Percentiles rank a stretch among this genome's conserved stretches.
Evolutionary conservation across 2,329 filamentous ascomycete genomes (phyloP).

Genomic region (Tolypocladium sp.): DNA sequence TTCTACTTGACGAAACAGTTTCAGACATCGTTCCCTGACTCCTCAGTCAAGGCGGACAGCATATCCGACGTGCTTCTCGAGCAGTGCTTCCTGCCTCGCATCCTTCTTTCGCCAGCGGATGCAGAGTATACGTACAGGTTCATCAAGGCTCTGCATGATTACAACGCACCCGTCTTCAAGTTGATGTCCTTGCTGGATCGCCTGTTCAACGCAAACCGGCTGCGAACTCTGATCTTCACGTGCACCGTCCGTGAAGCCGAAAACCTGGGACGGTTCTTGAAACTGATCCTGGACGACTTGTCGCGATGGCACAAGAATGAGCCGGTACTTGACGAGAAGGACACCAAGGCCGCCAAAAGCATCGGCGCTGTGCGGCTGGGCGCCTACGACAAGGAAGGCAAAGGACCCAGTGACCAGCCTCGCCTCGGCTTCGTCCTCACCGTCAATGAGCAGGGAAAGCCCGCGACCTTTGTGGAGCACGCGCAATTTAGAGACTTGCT

Average conservation of each 20-base stretch:
- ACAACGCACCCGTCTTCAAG: constrained; percentile 77
- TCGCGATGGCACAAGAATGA: constrained; percentile 76
- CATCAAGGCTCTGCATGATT: constrained; percentile 78
- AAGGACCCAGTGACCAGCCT: constrained; percentile 34
- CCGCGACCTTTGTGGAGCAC: constrained; percentile 66
- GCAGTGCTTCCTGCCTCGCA: constrained; percentile 83
- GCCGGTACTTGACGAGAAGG: constrained; percentile 32
- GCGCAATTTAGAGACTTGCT: constrained; percentile 79
- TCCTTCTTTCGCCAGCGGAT: constrained; percentile 76
- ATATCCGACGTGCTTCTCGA: constrained; percentile 75
- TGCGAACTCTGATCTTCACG: constrained; percentile 76
- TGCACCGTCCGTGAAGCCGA: constrained; percentile 87
- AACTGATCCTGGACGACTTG: constrained; percentile 71
- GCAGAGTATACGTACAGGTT: constrained; percentile 84
- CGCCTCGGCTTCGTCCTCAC: constrained; percentile 72
- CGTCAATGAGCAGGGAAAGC: constrained; percentile 57
- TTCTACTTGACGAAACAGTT: constrained; percentile 67
- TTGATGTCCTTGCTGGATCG: constrained; percentile 76
- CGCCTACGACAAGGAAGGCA: constrained; percentile 73
- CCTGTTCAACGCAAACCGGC: constrained; percentile 72
- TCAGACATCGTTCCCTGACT: constrained; percentile 65
- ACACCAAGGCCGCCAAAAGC: constrained; percentile 25
- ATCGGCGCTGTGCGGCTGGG: constrained; percentile 59
- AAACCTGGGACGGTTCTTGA: constrained; percentile 85
- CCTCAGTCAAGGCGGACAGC: constrained; percentile 51